These are phyloP conservation scores for Penicillium vulpinum DNA, from an alignment of 2,329 filamentous ascomycete genomes.

Conservation along the genomic window DNA sequence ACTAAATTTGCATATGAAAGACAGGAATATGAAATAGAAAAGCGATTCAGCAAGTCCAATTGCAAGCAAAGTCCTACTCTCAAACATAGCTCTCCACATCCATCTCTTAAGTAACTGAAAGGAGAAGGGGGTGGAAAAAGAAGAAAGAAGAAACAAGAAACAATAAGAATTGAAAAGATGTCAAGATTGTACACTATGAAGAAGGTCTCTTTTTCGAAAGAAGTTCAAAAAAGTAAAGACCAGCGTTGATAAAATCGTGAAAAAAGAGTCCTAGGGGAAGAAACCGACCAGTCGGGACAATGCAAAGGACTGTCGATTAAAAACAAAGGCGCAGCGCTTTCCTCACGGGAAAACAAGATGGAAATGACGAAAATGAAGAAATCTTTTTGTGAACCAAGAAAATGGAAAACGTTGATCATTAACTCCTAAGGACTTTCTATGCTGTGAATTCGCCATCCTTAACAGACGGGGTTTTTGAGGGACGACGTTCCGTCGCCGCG, in stretches of 20 bases:
- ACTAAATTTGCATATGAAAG: neutral
- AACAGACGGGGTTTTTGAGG: constrained; percentile 44
- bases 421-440: constrained; percentile 40
- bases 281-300: constrained; percentile 31
- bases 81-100: neutral
- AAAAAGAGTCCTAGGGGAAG: constrained; percentile 10
- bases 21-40: neutral
- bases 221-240: constrained; percentile 18
- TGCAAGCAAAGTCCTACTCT: neutral
- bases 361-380: constrained; percentile 23
- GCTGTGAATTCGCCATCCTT: constrained; percentile 43
- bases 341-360: constrained; percentile 3
- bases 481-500: constrained; percentile 43
- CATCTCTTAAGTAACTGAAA: neutral
- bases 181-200: constrained; percentile 36
- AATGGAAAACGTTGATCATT: constrained; percentile 41
- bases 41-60: neutral
- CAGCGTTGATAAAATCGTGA: constrained; percentile 15
- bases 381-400: constrained; percentile 34
- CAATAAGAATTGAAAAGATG: constrained; percentile 24
- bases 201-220: constrained; percentile 12
- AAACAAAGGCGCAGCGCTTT: constrained; percentile 11
- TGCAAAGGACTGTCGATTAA: constrained; percentile 22
- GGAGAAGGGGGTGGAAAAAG: neutral
- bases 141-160: constrained; percentile 19